Percentiles rank a stretch among this genome's conserved stretches.
phyloP scores from a whole-genome alignment of 495 filamentous ascomycete species.

The Daldinia bambusicola region DNA sequence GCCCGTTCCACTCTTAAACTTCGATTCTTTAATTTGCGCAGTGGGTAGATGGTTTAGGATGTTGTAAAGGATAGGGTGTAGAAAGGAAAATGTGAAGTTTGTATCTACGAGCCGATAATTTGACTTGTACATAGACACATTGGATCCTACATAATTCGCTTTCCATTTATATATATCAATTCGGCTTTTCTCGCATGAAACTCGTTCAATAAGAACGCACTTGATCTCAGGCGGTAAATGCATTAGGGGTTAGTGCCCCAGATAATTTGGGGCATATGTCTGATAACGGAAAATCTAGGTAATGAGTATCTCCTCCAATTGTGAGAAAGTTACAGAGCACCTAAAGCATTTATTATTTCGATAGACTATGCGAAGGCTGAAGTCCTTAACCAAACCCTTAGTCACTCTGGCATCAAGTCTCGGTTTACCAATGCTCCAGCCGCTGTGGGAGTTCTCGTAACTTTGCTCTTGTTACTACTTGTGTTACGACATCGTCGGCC shows the following conservation, averaged over 20 bases:
- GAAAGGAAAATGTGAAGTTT: neutral
- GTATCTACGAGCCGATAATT: neutral
- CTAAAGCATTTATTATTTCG: too few relatives aligned
- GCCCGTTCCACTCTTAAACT: constrained; percentile 23
- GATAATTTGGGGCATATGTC: too few relatives aligned
- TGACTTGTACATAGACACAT: neutral
- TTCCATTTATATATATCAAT: neutral
- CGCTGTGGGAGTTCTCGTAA: neutral
- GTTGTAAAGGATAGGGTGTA: neutral
- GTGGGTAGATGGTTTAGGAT: neutral
- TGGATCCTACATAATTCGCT: neutral
- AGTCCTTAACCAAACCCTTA: neutral
- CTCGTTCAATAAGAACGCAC: neutral
- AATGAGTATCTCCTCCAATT: too few relatives aligned
- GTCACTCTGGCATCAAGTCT: neutral
- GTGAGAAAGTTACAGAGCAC: too few relatives aligned
- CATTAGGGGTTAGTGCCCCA: too few relatives aligned
- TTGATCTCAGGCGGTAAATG: neutral
- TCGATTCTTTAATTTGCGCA: neutral
- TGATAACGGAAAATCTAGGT: too few relatives aligned
- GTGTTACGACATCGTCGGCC: neutral
- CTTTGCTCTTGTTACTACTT: constrained; percentile 1
- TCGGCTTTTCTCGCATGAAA: neutral
- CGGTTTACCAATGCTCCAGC: neutral
- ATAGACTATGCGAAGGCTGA: neutral